These are phyloP conservation scores for Kodamaea derodonti DNA, from an alignment of 1,139 yeast genomes.

Conservation along the genomic window DNA sequence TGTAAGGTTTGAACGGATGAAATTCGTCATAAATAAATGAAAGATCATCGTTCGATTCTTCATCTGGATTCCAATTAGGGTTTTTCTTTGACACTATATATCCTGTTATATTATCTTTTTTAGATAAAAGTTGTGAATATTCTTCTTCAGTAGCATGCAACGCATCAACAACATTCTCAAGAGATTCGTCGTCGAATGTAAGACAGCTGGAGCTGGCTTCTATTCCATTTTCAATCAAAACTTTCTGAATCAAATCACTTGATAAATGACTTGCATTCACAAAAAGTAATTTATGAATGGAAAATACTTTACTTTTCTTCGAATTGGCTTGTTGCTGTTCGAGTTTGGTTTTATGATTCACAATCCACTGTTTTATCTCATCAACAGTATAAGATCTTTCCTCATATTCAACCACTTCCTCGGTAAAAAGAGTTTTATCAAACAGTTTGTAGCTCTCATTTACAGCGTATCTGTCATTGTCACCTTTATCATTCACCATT, in stretches of 20 bases:
- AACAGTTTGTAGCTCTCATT: conserved; percentile 67
- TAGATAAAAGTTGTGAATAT: conserved; percentile 22
- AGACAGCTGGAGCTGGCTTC: conserved; percentile 41
- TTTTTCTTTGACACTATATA: conserved; percentile 65
- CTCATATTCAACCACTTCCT: conserved; percentile 14
- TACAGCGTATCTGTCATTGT: conserved; percentile 60
- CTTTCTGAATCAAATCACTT: conserved; percentile 68
- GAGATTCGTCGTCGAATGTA: conserved; percentile 16
- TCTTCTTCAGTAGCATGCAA: conserved; percentile 48
- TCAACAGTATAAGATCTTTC: conserved; percentile 25
- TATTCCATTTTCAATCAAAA: conserved; percentile 44
- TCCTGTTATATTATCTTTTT: conserved; percentile 42
- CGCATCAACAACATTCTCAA: conserved; percentile 34
- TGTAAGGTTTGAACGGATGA: conserved; percentile 73
- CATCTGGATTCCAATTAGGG: conserved; percentile 35
- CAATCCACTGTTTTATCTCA: conserved; percentile 49
- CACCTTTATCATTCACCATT: conserved; percentile 68
- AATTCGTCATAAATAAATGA: conserved; percentile 72
- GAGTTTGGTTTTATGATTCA: conserved; percentile 30
- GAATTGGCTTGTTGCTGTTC: conserved; percentile 10
- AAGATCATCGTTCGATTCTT: conserved; percentile 20
- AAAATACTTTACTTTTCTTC: conserved; percentile 46
- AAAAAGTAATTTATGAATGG: conserved; percentile 70
- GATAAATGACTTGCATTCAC: conserved; percentile 71
- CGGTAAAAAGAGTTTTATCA: conserved; percentile 45